Evolutionary conservation across 2,329 filamentous ascomycete genomes (phyloP).

Genomic region (Trichophyton benhamiae): DNA sequence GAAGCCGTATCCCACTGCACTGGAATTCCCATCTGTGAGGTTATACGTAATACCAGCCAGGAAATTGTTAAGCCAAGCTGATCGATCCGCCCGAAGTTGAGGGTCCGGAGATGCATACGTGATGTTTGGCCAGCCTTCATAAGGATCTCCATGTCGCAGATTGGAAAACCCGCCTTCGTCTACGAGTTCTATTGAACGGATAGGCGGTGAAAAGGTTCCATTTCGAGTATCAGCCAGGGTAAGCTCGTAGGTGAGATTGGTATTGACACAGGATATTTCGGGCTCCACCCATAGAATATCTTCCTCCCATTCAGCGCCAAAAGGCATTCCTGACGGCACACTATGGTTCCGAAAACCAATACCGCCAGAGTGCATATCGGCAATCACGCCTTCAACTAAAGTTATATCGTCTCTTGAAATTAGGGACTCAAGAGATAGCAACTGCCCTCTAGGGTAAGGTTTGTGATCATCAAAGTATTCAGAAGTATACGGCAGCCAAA

Average conservation of each 20-base stretch:
- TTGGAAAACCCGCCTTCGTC: slow-evolving; percentile 28
- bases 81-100: slow-evolving; percentile 30
- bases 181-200: not conserved
- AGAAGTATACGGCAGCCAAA: slow-evolving; percentile 12
- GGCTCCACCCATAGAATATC: slow-evolving; percentile 39
- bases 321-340: slow-evolving; percentile 21
- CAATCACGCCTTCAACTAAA: slow-evolving; percentile 34
- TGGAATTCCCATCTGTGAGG: slow-evolving; percentile 21
- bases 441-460: slow-evolving; percentile 21
- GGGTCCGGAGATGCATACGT: slow-evolving; percentile 21
- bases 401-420: slow-evolving; percentile 23
- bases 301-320: slow-evolving; percentile 35
- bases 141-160: not conserved
- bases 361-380: slow-evolving; percentile 31
- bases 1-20: not conserved
- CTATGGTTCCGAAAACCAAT: slow-evolving; percentile 38
- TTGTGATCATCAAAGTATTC: slow-evolving; percentile 20
- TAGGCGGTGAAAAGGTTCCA: not conserved
- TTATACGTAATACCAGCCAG: slow-evolving; percentile 31
- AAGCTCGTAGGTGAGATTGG: slow-evolving; percentile 32
- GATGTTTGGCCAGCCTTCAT: not conserved
- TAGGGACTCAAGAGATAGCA: slow-evolving; percentile 18
- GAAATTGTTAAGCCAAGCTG: slow-evolving; percentile 33
- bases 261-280: slow-evolving; percentile 34
- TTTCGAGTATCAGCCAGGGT: slow-evolving; percentile 14